Conservation (phyloP, 2,329 filamentous ascomycete genomes). For the Teratosphaeria viscida region DNA sequence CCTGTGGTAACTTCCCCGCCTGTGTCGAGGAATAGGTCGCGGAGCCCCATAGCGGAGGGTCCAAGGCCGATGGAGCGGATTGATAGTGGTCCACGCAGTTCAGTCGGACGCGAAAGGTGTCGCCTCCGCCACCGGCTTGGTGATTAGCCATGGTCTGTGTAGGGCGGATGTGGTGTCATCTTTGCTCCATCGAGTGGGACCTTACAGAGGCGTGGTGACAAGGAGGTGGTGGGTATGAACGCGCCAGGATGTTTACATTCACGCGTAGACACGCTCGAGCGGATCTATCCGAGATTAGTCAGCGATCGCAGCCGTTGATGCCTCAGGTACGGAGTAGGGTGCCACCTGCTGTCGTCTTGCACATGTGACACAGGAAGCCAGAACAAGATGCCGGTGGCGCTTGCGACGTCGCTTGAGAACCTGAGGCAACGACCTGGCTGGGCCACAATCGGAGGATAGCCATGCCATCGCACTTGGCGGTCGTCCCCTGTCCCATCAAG, state of each 20-base stretch:
- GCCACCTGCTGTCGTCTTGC: not conserved
- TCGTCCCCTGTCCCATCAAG: not conserved
- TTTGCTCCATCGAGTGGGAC: constrained; percentile 2
- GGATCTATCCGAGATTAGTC: not conserved
- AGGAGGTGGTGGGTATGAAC: not conserved
- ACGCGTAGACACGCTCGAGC: not conserved
- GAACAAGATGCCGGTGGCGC: not conserved
- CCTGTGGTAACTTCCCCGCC: constrained; percentile 54
- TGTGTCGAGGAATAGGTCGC: constrained; percentile 49
- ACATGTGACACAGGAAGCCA: not conserved
- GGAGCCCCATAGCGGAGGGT: constrained; percentile 54
- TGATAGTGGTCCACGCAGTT: constrained; percentile 97
- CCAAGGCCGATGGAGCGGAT: constrained; percentile 63
- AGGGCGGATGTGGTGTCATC: constrained; percentile 14
- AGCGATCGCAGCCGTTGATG: no score
- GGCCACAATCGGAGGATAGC: not conserved
- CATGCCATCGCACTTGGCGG: not conserved
- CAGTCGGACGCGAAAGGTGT: constrained; percentile 69
- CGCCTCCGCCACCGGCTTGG: constrained; percentile 2
- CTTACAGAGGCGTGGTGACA: no score
- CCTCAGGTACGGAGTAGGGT: no score
- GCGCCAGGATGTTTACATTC: not conserved
- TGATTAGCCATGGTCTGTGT: constrained; percentile 21
- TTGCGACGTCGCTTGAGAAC: not conserved
- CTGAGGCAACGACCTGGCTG: not conserved